These are phyloP conservation scores for Euphorbia peplus DNA, from an alignment of 345 rosid species.

Conservation along the genomic window DNA sequence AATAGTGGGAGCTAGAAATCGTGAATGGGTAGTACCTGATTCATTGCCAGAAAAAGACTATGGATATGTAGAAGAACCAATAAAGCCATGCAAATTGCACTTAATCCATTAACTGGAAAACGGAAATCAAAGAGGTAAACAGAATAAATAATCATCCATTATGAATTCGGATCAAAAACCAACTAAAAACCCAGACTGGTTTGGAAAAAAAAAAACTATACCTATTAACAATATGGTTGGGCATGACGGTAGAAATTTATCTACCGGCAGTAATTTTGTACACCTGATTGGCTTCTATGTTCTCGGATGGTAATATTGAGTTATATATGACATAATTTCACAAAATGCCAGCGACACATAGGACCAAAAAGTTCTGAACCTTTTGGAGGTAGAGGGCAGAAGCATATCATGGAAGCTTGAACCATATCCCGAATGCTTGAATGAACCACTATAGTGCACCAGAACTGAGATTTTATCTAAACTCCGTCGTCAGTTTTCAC, in stretches of 20 bases:
- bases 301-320: not conserved
- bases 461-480: slow-evolving; percentile 12
- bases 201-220: not conserved
- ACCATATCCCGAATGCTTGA: slow-evolving; percentile 1
- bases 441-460: not conserved
- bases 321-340: not conserved
- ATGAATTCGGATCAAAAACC: not conserved
- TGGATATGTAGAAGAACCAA: not conserved
- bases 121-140: not conserved
- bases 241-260: too few species aligned
- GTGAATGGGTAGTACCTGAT: not conserved
- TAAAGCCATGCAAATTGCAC: not conserved
- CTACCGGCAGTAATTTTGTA: too few species aligned
- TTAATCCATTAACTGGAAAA: not conserved
- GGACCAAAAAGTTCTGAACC: not conserved
- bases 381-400: not conserved
- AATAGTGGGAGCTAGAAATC: not conserved
- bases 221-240: not conserved
- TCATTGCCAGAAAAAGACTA: not conserved
- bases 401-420: slow-evolving; percentile 4
- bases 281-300: not conserved
- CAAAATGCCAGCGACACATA: not conserved
- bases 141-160: not conserved
- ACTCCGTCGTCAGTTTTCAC: not conserved
- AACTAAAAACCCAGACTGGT: not conserved